Base-by-base conservation (phyloP, 345 rosid genomes). In the Euclidium syriacum region DNA sequence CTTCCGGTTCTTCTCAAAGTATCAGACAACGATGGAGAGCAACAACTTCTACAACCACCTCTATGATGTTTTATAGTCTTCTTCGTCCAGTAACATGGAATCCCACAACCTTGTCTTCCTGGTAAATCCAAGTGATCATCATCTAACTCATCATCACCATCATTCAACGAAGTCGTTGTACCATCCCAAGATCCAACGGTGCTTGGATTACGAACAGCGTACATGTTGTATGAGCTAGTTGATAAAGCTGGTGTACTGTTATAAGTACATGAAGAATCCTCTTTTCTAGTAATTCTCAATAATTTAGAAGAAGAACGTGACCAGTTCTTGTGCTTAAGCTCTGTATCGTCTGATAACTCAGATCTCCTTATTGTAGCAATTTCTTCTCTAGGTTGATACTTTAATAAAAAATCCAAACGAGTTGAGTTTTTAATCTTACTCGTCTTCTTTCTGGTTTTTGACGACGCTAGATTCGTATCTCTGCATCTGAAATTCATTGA, bases 81-180 rank as follows among this genome's bases (percentile, higher is more conserved):
- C 77, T 76, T 94, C 0, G 91, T 78, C 96, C 99, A 90, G 61
- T 89, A 94, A 73, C 96, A 89, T 15, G 99, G 91, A 63, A 94
- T 90, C 16, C 97, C 99, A 70, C 97, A 94, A 15, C 98, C 97
- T 67, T 80, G 90, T 26, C 85, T 79, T 52, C 88, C 95, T 2
- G 91, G 91, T 43, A 94, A 77, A 73, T 94, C 95, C 73, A 90
- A 66, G 58, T 77, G 75, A 72, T 85, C 96, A 72, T 85, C 96
- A 73, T 83, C 95, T 64, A 75, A 73, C 67, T 81, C 94, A 19
- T 83, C 91, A 47, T 84, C 90, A 47, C 81, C 85, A 34, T 85
- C 99, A 58, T 82, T 81, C 35, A 87, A 19, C n/a, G 98, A 87
- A 51, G 87, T 70, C 10, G 99, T 79, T n/a, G 88, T 80, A 32